Base-by-base conservation (phyloP, 169 alveolate genomes). In the Eimeria necatrix region DNA sequence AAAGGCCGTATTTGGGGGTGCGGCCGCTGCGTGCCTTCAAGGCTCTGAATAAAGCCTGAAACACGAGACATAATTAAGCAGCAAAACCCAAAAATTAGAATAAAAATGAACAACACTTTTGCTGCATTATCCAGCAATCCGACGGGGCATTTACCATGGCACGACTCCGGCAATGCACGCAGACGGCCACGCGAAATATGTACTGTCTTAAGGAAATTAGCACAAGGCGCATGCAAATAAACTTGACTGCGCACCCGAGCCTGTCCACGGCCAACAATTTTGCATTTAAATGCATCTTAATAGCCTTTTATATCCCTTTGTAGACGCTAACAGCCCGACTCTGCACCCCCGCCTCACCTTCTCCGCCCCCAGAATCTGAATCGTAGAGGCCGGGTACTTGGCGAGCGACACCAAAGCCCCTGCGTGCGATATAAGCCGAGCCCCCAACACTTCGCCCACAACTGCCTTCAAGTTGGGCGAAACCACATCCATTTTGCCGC, bases 401-500 rank as follows among this genome's bases (percentile, higher is more conserved):
- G 99, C 99, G 87, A 99, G 96, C 93, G 99, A 99, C 95, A 99
- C 98, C 85, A 99, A 97, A 46, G 99, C 98, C 26, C 99, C 99
- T 53, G 99, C 99, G 96, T 99, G 99, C 73, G 99, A 98, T 76
- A 99, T 99, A 88, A 99, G 98, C 73, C 99, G 98, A 24, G 99
- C 99, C 20, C 99, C 99, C 22, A 99, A 99, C 56, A 99, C 97
- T 98, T 99, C 99, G 6, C 99, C 99, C 76, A 99, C 99, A 97
- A 98, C 97, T 4, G 99, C 98, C 81, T 99, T 97, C 51, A 99
- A 96, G 96, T 99, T 99, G 51, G 99, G 99, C n/a, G 99, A 99
- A 18, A 99, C 99, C 52, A 98, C 98, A 61, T 97, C 96, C 97
- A 99, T 97, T 96, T 99, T 98, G 87, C 97, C 96, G 85, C 94